Evolutionary conservation across 176 grass and related monocot genomes (phyloP).

Genomic region (Pontederia crassipes): DNA sequence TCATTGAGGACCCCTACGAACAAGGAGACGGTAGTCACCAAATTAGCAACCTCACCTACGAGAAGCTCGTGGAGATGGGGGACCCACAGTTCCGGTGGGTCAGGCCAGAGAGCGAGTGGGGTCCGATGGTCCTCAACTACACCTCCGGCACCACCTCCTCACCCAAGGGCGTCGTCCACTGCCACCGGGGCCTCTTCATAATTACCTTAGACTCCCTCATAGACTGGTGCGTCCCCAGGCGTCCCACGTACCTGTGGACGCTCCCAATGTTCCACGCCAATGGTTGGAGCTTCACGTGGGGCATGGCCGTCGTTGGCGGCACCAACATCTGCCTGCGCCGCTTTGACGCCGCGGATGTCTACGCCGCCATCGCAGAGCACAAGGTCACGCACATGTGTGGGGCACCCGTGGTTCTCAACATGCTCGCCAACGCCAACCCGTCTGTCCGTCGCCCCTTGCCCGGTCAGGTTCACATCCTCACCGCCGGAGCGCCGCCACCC

Average conservation of each 20-base stretch:
- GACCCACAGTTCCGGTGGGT: constrained; percentile 57
- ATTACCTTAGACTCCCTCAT: constrained; percentile 39
- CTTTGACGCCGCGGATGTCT: constrained; percentile 35
- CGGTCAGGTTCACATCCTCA: constrained; percentile 37
- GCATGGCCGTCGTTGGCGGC: constrained; percentile 59
- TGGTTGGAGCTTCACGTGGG: constrained; percentile 84
- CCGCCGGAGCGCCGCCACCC: constrained; percentile 65
- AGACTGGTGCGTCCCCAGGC: constrained; percentile 36
- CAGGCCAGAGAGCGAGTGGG: constrained; percentile 57
- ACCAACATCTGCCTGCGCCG: constrained; percentile 75
- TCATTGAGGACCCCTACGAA: constrained; percentile 60
- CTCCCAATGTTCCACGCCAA: constrained; percentile 92
- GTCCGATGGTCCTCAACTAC: constrained; percentile 87
- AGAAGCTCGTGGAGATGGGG: constrained; percentile 41
- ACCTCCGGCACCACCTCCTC: constrained; percentile 87
- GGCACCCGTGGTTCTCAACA: constrained; percentile 80
- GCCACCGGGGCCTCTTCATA: constrained; percentile 64
- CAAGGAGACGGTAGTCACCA: background rate
- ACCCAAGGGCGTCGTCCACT: constrained; percentile 82
- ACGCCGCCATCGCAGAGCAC: constrained; percentile 27
- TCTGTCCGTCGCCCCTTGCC: constrained; percentile 26
- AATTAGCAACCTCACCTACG: constrained; percentile 32
- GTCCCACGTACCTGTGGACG: constrained; percentile 74
- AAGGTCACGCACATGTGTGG: constrained; percentile 66
- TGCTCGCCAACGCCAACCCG: constrained; percentile 57